Evolutionary conservation across 768 basidiomycete species (phyloP), one percentile per base, ranked within the genome.

Genomic region (Boletus rex-veris): DNA sequence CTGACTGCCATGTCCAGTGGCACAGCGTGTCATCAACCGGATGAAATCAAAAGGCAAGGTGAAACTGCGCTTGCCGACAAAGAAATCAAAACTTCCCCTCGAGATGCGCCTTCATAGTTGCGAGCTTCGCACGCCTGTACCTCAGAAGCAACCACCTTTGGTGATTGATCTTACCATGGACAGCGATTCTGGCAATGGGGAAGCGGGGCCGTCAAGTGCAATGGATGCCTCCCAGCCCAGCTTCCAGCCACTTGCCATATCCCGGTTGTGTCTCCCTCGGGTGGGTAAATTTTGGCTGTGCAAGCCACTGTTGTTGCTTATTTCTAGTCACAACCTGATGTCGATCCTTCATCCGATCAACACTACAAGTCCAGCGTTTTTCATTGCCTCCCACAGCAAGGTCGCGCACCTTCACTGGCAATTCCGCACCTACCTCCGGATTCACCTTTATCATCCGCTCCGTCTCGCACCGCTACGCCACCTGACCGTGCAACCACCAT

Each of bases 1-100:
- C 57, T 58, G 47, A 65, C 40, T 37, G 41, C 2, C 15, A 38
- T 39, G 43, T 26, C 50, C 24, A 68, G 66, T 68, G 66, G 64
- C 67, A 12, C 61, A 58, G 19, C 61, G 52, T 30, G 51, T 66
- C n/a, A 68, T 67, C 31, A 58, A 52, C 7, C 52, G 48, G 45
- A 66, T 68, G 64, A 61, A 52, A 40, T 70, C 64, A 11, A 68
- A 64, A 28, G 65, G 64, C 31, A 69, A 57, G 46, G 59, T 68
- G 4, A 62, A 64, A 46, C 46, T 64, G 7, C 52, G 24, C 48
- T 51, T 59, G 14, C 64, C 57, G 10, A 31, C 50, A 33, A 64
- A 57, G 46, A 59, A 57, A 45, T 48, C 59, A 37, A 54, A 53
- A 16, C 31, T 9, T 54, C 49, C 67, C 18, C 62, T 61, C 6